A percentile compares a stretch with the other conserved stretches of the same genome.
Conservation (phyloP, 192 early-diverging fungal genomes). For the Backusella luteola region DNA sequence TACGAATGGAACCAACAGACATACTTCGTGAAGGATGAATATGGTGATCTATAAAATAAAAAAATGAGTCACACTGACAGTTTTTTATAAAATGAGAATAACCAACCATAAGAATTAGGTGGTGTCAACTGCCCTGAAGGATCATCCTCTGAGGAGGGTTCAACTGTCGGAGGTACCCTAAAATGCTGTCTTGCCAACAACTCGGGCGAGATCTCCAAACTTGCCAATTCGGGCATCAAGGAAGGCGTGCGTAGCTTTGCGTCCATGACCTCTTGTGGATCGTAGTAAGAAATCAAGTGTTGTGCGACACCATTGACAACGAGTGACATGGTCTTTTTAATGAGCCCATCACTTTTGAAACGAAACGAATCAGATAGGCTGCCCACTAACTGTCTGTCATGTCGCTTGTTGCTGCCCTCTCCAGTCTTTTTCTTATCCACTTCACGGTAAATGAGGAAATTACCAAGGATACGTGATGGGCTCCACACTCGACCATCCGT, state of each 20-base stretch:
- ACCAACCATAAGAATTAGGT: not conserved
- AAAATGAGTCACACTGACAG: too few relatives aligned
- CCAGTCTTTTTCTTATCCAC: constrained; percentile 36
- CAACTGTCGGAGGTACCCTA: constrained; percentile 46
- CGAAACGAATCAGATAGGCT: constrained; percentile 30
- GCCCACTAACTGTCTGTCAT: constrained; percentile 29
- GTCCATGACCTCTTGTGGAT: constrained; percentile 53
- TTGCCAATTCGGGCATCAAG: constrained; percentile 46
- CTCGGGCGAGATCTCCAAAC: constrained; percentile 56
- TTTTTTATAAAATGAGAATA: not conserved
- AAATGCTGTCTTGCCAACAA: constrained; percentile 59
- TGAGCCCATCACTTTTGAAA: constrained; percentile 47
- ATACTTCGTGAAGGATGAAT: constrained; percentile 18
- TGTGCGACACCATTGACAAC: constrained; percentile 40
- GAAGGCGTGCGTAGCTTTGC: constrained; percentile 51
- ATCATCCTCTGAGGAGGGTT: constrained; percentile 18
- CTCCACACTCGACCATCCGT: constrained; percentile 69
- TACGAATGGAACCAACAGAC: constrained; percentile 19
- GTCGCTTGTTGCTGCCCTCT: not conserved
- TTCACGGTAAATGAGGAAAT: constrained; percentile 68
- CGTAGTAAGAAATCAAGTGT: constrained; percentile 40
- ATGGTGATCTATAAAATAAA: not conserved
- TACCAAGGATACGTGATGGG: constrained; percentile 64
- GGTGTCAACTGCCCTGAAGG: constrained; percentile 16
- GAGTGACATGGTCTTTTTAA: constrained; percentile 65